Evolutionary conservation across 441 rosid genomes (phyloP).

Genomic region (Eruca vesicaria): DNA sequence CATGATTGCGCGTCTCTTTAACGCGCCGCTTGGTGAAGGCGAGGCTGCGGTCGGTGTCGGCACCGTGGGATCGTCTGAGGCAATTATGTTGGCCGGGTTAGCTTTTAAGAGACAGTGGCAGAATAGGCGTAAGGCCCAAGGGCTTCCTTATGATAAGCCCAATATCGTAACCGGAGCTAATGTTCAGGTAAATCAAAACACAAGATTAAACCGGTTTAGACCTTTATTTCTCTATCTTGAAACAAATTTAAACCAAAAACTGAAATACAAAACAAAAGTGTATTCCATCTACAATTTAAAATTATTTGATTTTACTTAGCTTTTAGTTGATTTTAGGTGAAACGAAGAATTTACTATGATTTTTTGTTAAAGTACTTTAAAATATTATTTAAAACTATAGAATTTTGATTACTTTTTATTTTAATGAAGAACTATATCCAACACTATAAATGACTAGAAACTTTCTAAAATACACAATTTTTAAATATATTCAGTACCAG

Average conservation of each 20-base stretch:
- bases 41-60: constrained; percentile 49
- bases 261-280: not conserved
- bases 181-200: constrained; percentile 32
- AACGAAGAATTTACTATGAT: too few relatives aligned
- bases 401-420: too few relatives aligned
- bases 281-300: too few relatives aligned
- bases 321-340: too few relatives aligned
- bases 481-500: too few relatives aligned
- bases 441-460: too few relatives aligned
- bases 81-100: constrained; percentile 55
- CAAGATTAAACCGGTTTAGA: not conserved
- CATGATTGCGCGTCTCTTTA: constrained; percentile 46
- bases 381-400: too few relatives aligned
- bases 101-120: constrained; percentile 59
- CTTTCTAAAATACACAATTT: too few relatives aligned
- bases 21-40: constrained; percentile 40
- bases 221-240: not conserved
- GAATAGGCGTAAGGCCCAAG: constrained; percentile 46
- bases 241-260: not conserved
- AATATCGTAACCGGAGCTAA: constrained; percentile 56
- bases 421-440: too few relatives aligned
- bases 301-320: too few relatives aligned
- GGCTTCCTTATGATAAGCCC: constrained; percentile 56
- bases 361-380: too few relatives aligned
- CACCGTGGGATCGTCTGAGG: constrained; percentile 53